These are phyloP conservation scores for Pythium aristosporum DNA, from an alignment of 352 stramenopile genomes.

Conservation along the genomic window DNA sequence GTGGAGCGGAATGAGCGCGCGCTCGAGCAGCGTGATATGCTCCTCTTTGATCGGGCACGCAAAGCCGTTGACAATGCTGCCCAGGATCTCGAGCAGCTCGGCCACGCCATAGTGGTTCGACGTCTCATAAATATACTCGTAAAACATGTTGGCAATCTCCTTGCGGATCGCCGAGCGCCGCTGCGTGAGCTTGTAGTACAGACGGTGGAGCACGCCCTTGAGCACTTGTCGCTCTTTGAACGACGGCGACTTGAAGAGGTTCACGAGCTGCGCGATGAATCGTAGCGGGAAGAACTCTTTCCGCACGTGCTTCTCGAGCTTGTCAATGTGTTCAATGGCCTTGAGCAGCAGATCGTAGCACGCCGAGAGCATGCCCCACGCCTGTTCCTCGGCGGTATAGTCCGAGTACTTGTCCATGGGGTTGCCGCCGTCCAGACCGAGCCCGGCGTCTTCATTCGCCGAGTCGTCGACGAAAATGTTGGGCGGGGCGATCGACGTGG, in stretches of 20 bases:
- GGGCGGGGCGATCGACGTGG: slow-evolving; percentile 49
- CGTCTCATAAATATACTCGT: slow-evolving; percentile 93
- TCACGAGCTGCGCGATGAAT: slow-evolving; percentile 80
- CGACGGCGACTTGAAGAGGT: slow-evolving; percentile 85
- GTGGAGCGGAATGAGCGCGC: slow-evolving; percentile 83
- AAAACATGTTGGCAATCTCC: slow-evolving; percentile 87
- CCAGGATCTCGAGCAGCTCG: slow-evolving; percentile 85
- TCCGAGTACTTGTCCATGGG: slow-evolving; percentile 85
- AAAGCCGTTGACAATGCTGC: slow-evolving; percentile 90
- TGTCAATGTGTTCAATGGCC: slow-evolving; percentile 87
- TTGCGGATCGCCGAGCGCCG: slow-evolving; percentile 84
- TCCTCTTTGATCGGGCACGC: slow-evolving; percentile 88
- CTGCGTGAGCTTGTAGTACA: slow-evolving; percentile 91
- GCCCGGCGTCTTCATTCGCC: slow-evolving; percentile 44
- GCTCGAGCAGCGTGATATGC: slow-evolving; percentile 83
- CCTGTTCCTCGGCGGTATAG: slow-evolving; percentile 80
- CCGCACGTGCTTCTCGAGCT: slow-evolving; percentile 84
- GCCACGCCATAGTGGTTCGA: slow-evolving; percentile 87
- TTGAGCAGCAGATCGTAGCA: slow-evolving; percentile 84
- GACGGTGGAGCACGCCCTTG: slow-evolving; percentile 81
- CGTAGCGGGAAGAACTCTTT: slow-evolving; percentile 85
- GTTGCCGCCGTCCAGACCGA: slow-evolving; percentile 43
- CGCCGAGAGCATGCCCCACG: slow-evolving; percentile 76
- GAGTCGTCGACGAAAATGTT: slow-evolving; percentile 87
- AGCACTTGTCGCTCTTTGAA: slow-evolving; percentile 86